phyloP scores from a whole-genome alignment of 768 basidiomycete genomes.

The Postia placenta region DNA sequence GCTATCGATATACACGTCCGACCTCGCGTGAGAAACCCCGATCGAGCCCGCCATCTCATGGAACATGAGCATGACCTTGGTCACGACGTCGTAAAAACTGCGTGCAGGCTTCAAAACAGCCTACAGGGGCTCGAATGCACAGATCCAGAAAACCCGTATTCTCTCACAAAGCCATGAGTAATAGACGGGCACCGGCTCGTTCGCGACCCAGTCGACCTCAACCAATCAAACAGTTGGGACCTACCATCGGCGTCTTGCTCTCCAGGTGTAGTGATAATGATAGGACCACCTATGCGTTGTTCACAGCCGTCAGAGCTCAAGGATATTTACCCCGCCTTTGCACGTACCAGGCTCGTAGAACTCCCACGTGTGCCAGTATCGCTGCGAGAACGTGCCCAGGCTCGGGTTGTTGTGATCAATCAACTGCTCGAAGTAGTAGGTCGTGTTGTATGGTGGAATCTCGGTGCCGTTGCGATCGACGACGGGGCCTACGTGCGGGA shows the following conservation, averaged over 20 bases:
- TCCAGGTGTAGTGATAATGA: conserved; percentile 62
- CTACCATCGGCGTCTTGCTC: conserved; percentile 48
- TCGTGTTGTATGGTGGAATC: conserved; percentile 25
- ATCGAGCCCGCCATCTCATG: too few species aligned
- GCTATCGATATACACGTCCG: too few species aligned
- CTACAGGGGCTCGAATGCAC: too few species aligned
- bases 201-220: too few species aligned
- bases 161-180: too few species aligned
- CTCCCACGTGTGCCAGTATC: conserved; percentile 67
- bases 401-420: conserved; percentile 48
- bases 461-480: conserved; percentile 17
- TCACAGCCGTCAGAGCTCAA: neutral
- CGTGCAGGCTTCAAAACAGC: too few species aligned
- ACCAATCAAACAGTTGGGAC: conserved; percentile 1
- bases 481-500: neutral
- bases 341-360: conserved; percentile 42
- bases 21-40: too few species aligned
- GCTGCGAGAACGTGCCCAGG: conserved; percentile 70
- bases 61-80: too few species aligned
- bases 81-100: too few species aligned
- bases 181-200: too few species aligned
- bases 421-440: conserved; percentile 49
- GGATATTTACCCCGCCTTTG: too few species aligned
- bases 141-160: too few species aligned
- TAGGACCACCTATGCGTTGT: conserved; percentile 37